Evolutionary conservation across 2,329 filamentous ascomycete species (phyloP).

Genomic region (Pyrenochaeta sp.): DNA sequence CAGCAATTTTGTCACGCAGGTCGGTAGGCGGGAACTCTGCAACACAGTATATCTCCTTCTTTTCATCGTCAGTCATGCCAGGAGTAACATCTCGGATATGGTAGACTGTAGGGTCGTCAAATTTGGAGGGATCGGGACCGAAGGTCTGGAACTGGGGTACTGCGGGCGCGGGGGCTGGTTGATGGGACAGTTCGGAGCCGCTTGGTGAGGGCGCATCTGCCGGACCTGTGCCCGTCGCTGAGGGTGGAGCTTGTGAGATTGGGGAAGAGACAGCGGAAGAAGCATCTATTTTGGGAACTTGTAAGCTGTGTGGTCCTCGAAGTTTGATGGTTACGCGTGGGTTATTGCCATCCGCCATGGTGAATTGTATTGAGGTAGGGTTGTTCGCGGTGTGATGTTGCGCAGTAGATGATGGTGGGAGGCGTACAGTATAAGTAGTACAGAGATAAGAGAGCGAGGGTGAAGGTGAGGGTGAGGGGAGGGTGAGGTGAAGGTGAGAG

Average conservation of each 20-base stretch:
- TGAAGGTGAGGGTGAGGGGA: too few relatives aligned
- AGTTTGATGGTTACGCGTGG: constrained; percentile 3
- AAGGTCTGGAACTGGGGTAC: constrained; percentile 83
- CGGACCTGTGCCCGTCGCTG: constrained; percentile 61
- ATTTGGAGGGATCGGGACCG: constrained; percentile 90
- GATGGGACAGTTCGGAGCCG: constrained; percentile 63
- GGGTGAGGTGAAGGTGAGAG: constrained; percentile 1
- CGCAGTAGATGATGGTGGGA: too few relatives aligned
- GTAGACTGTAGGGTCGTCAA: constrained; percentile 90
- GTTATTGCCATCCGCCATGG: not conserved
- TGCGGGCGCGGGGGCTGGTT: constrained; percentile 66
- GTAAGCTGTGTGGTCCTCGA: constrained; percentile 1
- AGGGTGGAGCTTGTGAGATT: constrained; percentile 53
- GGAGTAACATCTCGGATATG: constrained; percentile 80
- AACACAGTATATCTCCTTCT: constrained; percentile 87
- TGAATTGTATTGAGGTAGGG: not conserved
- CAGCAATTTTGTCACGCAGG: constrained; percentile 83
- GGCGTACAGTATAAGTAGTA: too few relatives aligned
- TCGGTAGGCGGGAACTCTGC: constrained; percentile 82
- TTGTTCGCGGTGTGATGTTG: not conserved
- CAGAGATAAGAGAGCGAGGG: too few relatives aligned
- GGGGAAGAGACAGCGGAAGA: constrained; percentile 51
- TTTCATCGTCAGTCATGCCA: constrained; percentile 84
- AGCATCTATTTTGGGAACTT: constrained; percentile 35
- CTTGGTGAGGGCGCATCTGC: constrained; percentile 69